Evolutionary conservation across 352 stramenopile genomes (phyloP).

Genomic region (Phytophthora fragariaefolia): DNA sequence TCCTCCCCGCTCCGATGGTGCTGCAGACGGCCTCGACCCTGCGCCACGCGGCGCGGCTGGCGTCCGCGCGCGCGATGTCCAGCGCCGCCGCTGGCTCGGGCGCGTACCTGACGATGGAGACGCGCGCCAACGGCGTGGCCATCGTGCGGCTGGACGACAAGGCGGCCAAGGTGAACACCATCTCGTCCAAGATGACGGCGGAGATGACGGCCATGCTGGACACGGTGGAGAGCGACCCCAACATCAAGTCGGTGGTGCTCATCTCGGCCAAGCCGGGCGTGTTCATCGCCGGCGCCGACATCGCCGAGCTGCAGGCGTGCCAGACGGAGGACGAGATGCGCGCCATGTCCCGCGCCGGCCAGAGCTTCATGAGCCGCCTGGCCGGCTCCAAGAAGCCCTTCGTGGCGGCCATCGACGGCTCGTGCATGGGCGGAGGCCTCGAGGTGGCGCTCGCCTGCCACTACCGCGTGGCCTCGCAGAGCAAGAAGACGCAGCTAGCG

Average conservation of each 20-base stretch:
- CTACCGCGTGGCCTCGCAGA: conserved; percentile 96
- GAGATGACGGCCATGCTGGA: conserved; percentile 90
- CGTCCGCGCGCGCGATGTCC: conserved; percentile 35
- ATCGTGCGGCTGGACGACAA: conserved; percentile 94
- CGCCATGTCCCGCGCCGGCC: conserved; percentile 91
- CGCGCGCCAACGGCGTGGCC: conserved; percentile 87
- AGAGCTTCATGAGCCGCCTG: conserved; percentile 94
- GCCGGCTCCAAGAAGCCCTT: conserved; percentile 94
- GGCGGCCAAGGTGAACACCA: conserved; percentile 92
- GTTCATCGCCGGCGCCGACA: conserved; percentile 99
- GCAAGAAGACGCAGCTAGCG: conserved; percentile 96
- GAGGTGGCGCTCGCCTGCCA: conserved; percentile 98
- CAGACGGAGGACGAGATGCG: conserved; percentile 93
- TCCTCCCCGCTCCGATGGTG: conserved; percentile 23
- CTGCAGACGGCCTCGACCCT: conserved; percentile 40
- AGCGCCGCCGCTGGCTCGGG: conserved; percentile 38
- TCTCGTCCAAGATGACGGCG: conserved; percentile 91
- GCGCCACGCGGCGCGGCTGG: conserved; percentile 22
- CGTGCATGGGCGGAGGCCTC: conserved; percentile 96
- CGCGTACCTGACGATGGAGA: conserved; percentile 91
- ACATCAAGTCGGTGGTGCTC: conserved; percentile 97
- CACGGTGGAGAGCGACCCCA: conserved; percentile 88
- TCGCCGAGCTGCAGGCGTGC: conserved; percentile 93
- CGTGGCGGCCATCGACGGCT: conserved; percentile 97
- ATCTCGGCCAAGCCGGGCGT: conserved; percentile 97